Percentiles rank a stretch among this genome's conserved stretches.
Conservation (phyloP, 1,139 yeast species). For the Pichia norvegensis region DNA sequence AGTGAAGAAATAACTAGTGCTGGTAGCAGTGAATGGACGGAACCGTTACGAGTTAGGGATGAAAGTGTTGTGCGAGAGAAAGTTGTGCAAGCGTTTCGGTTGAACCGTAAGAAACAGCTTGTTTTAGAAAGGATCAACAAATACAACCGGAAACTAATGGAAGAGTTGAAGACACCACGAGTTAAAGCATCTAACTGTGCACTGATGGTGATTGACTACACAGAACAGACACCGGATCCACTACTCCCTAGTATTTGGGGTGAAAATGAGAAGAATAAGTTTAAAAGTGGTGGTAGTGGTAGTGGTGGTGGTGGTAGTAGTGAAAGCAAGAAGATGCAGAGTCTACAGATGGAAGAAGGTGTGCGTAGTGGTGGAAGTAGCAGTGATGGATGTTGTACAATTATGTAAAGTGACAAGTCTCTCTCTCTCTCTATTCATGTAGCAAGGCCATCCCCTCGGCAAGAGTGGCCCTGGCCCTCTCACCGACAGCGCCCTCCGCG, state of each 20-base stretch:
- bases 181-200: conserved; percentile 66
- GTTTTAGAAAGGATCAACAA: conserved; percentile 60
- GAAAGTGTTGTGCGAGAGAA: conserved; percentile 7
- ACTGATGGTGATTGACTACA: conserved; percentile 36
- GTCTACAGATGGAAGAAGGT: not conserved
- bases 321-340: conserved; percentile 9
- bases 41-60: not conserved
- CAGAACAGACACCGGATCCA: conserved; percentile 40
- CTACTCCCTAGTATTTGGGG: conserved; percentile 41
- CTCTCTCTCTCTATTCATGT: not conserved
- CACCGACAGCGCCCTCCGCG: not conserved
- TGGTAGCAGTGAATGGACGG: not conserved
- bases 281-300: conserved; percentile 22
- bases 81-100: conserved; percentile 13
- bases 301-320: conserved; percentile 14
- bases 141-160: conserved; percentile 47
- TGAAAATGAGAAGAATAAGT: conserved; percentile 30
- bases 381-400: conserved; percentile 36
- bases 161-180: conserved; percentile 49
- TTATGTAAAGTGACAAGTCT: conserved; percentile 13
- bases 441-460: not conserved
- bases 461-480: not conserved
- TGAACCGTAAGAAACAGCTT: conserved; percentile 30
- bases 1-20: not conserved
- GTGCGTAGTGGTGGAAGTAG: not conserved